phyloP scores from a whole-genome alignment of 2,329 filamentous ascomycete species.

The Microsporum canis region DNA sequence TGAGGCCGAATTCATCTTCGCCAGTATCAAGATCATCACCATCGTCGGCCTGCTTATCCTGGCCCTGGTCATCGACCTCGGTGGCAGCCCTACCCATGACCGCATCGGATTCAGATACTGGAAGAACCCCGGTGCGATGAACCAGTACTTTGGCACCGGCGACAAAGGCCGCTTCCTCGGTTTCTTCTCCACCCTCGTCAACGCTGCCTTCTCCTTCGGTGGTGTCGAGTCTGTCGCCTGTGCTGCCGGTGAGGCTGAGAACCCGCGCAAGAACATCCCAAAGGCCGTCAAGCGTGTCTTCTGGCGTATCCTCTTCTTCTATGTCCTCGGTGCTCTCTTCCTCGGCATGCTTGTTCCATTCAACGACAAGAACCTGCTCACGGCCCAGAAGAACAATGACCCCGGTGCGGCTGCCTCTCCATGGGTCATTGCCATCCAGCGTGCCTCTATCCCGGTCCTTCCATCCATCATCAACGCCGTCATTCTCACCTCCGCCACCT shows the following conservation, averaged over 20 bases:
- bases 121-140: conserved; percentile 56
- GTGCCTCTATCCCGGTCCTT: conserved; percentile 55
- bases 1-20: conserved; percentile 44
- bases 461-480: conserved; percentile 66
- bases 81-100: conserved; percentile 48
- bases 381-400: conserved; percentile 43
- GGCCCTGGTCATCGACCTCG: conserved; percentile 49
- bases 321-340: conserved; percentile 45
- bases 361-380: conserved; percentile 39
- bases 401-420: conserved; percentile 53
- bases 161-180: conserved; percentile 52
- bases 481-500: conserved; percentile 61
- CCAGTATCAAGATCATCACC: conserved; percentile 40
- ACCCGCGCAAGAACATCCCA: conserved; percentile 44
- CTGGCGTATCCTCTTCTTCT: conserved; percentile 47
- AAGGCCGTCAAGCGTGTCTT: conserved; percentile 46
- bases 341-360: conserved; percentile 58
- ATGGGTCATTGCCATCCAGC: conserved; percentile 60
- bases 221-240: conserved; percentile 43
- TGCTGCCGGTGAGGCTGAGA: conserved; percentile 45
- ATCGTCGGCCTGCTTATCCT: conserved; percentile 38
- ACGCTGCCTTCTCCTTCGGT: conserved; percentile 28
- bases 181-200: conserved; percentile 42
- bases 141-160: conserved; percentile 51
- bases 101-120: conserved; percentile 58